These are phyloP conservation scores for Aspergillus fischeri DNA, from an alignment of 2,329 filamentous ascomycete genomes.

Conservation along the genomic window DNA sequence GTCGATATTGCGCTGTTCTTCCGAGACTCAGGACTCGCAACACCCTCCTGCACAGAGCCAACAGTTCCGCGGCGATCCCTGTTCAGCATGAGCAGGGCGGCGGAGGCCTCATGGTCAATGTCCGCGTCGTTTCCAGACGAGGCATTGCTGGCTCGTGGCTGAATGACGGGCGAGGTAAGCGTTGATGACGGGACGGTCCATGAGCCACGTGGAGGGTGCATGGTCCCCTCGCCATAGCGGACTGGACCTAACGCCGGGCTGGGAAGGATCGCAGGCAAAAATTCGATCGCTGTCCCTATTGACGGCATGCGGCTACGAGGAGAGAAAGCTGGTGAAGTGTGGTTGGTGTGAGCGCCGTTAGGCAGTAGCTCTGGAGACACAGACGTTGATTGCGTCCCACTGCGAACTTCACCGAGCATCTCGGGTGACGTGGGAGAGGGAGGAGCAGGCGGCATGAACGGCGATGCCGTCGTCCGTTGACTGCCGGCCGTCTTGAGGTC, in stretches of 20 bases:
- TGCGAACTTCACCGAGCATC: slow-evolving; percentile 23
- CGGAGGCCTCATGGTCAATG: slow-evolving; percentile 76
- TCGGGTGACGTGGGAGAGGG: slow-evolving; percentile 35
- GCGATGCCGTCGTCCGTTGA: slow-evolving; percentile 13
- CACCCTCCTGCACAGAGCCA: slow-evolving; percentile 26
- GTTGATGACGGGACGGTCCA: slow-evolving; percentile 19
- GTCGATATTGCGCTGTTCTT: slow-evolving; percentile 3
- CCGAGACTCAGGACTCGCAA: slow-evolving; percentile 6
- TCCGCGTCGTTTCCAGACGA: slow-evolving; percentile 46
- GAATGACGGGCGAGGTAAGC: slow-evolving; percentile 21
- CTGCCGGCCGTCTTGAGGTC: slow-evolving; percentile 63
- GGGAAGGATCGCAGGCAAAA: slow-evolving; percentile 32
- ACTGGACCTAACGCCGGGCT: slow-evolving; percentile 34
- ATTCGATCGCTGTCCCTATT: slow-evolving; percentile 17
- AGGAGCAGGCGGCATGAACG: slow-evolving; percentile 19
- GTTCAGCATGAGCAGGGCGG: slow-evolving; percentile 83
- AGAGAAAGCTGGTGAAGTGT: slow-evolving; percentile 32
- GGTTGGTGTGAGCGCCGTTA: slow-evolving; percentile 13
- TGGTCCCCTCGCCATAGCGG: slow-evolving; percentile 16
- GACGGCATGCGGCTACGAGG: slow-evolving; percentile 27
- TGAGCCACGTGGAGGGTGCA: slow-evolving; percentile 19
- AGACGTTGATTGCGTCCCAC: slow-evolving; percentile 29
- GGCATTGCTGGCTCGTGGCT: slow-evolving; percentile 35
- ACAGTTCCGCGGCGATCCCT: slow-evolving; percentile 61
- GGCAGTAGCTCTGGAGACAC: slow-evolving; percentile 34